Evolutionary conservation across 257 asterid species (phyloP).

Genomic region (Lithospermum erythrorhizon): DNA sequence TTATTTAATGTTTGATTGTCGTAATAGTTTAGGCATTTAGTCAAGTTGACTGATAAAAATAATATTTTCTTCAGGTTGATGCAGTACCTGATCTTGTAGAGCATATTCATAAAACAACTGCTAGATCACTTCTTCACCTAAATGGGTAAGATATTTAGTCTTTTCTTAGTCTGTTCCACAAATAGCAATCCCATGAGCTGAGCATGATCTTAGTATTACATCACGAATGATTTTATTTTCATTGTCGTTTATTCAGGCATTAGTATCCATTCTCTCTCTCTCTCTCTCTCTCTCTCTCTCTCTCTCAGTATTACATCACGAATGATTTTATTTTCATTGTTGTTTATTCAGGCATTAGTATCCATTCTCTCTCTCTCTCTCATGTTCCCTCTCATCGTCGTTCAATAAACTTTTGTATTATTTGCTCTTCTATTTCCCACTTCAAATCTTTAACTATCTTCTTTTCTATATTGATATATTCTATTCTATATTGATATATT

Average conservation of each 20-base stretch:
- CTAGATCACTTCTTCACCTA: constrained; percentile 75
- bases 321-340: neutral
- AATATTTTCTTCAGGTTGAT: constrained; percentile 58
- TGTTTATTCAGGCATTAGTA: constrained; percentile 2
- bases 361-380: neutral
- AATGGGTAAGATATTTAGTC: constrained; percentile 50
- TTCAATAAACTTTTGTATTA: too few species aligned
- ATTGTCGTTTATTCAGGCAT: constrained; percentile 1
- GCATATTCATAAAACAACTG: constrained; percentile 80
- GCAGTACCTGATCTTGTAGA: constrained; percentile 86
- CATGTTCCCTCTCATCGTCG: too few species aligned
- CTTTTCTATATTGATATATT: too few species aligned
- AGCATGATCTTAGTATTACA: too few species aligned
- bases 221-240: neutral
- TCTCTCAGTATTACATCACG: too few species aligned
- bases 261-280: neutral
- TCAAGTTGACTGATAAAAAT: neutral
- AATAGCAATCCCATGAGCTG: too few species aligned
- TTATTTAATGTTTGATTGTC: neutral
- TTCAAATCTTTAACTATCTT: too few species aligned
- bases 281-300: neutral
- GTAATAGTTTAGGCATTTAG: neutral
- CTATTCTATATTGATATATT: too few species aligned
- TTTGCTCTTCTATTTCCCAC: too few species aligned
- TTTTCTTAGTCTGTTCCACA: too few species aligned